Base-by-base conservation (phyloP, 345 rosid genomes). In the Camelina laxa region DNA sequence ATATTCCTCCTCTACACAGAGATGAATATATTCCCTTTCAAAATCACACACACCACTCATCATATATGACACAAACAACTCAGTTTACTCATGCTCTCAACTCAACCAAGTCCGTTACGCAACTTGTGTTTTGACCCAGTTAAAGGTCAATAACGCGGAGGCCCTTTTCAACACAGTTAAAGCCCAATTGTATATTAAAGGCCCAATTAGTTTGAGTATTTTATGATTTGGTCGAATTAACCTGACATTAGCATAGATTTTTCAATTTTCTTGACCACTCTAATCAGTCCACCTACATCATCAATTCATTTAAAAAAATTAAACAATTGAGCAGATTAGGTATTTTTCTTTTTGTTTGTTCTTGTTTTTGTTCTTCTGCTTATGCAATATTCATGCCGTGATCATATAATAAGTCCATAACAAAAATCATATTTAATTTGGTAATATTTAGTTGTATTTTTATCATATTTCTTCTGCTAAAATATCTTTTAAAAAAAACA, bases 21-120 rank as follows among this genome's bases (percentile, higher is more conserved):
- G 60, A 45, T 47, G 66, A 70, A 70, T 76, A 9, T 70, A 70
- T 76, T 70, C 75, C 72, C 72, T 56, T 47, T 70, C 76, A 47
- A 35, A n/a, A 56, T 42, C 48, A 42, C 48, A 42, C 48, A 42
- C 47, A 38, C 4, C 41, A 38, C 41, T 38, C 47, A 42, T 42
- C n/a, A n/a, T 27, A 27, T 27, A 27, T 27, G 47, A 42, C 47
- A 42, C 47, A n/a, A n/a, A n/a, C n/a, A 9, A 38, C 39, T 2
- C 41, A 3, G 3, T 14, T 27, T 4, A 24, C 27, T 24, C 5
- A 27, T 27, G 30, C 30, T 27, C 16, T 14, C 16, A 42, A 42
- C 48, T 15, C 48, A 42, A 42, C 48, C 16, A 42, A 42, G 16
- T 14, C 48, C 4, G 48, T 42, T 27, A 13, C 12, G 51, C 6